Base-by-base conservation (phyloP, 768 basidiomycete species). In the Mycena polygramma region DNA sequence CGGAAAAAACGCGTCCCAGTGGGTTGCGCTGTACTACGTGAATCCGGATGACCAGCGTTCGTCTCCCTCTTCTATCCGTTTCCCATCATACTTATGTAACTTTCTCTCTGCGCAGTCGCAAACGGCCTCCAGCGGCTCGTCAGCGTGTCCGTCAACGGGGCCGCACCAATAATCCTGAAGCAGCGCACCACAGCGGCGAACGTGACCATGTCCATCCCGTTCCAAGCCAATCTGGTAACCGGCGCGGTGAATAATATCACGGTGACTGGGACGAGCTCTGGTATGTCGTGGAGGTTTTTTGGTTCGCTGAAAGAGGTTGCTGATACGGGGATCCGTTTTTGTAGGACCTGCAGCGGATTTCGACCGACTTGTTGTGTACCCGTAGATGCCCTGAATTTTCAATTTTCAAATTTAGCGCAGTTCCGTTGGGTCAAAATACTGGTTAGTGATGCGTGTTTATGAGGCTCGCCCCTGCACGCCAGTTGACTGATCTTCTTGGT, bases 71-170 rank as follows among this genome's bases (percentile, higher is more conserved):
- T 58, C 37, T 58, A 48, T 35, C 45, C 19, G 39, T 63, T 54
- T 63, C 19, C 46, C 53, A 46, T 46, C 52, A 53, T 55, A n/a
- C 63, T 55, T 36, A n/a, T n/a, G n/a, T n/a, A 64, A 6, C 53
- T 43, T 48, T 46, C 46, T 64, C 53, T 30, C 57, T 30, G 11
- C 39, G 57, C 57, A 66, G 65, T 66, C 48, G 26, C 58, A 26
- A 66, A 66, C 65, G 65, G 65, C 57, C 65, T 58, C 65, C 65
- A 58, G 57, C 65, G 65, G 57, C 65, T 66, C 65, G 65, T 58
- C 57, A 59, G 57, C 48, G 65, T 66, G 48, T 66, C 65, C 49
- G n/a, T 66, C 48, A 66, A 66, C 48, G 65, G 65, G 36, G 65
- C 57, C 46, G 49, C 65, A 36, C 57, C 65, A 37, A 46, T 58